These are phyloP conservation scores for Parsonsia alboflavescens DNA, from an alignment of 257 asterid genomes.

Conservation along the genomic window DNA sequence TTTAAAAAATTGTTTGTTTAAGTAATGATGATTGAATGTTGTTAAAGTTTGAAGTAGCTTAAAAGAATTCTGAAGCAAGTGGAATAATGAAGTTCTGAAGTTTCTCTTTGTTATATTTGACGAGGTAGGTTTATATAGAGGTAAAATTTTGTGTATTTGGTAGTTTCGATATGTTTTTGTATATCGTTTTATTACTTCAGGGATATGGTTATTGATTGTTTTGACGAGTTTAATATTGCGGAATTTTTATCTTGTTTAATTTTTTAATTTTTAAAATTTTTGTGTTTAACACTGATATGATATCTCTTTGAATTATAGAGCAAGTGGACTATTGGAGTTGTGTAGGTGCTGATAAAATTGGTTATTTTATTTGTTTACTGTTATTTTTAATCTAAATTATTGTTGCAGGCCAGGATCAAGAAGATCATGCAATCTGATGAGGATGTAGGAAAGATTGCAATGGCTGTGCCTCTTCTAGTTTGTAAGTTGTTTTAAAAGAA, in stretches of 20 bases:
- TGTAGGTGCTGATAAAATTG: no score
- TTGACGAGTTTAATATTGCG: no score
- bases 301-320: no score
- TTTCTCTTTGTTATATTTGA: not conserved
- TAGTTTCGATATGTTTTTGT: not conserved
- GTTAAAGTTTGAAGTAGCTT: not conserved
- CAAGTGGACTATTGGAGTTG: no score
- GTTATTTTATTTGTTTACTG: no score
- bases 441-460: constrained; percentile 83
- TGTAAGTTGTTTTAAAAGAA: constrained; percentile 40
- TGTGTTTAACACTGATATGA: no score
- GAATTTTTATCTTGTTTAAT: no score
- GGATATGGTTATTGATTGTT: no score
- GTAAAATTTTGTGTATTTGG: not conserved
- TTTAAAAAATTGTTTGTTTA: not conserved
- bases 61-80: not conserved
- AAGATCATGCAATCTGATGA: constrained; percentile 93
- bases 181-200: not conserved
- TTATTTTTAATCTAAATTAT: not conserved
- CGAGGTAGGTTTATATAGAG: no score
- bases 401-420: constrained; percentile 66
- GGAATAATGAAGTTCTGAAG: not conserved
- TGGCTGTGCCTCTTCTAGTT: constrained; percentile 81
- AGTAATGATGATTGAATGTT: not conserved
- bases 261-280: no score